phyloP scores from a whole-genome alignment of 257 asterid species.

The Solanum sitiens region DNA sequence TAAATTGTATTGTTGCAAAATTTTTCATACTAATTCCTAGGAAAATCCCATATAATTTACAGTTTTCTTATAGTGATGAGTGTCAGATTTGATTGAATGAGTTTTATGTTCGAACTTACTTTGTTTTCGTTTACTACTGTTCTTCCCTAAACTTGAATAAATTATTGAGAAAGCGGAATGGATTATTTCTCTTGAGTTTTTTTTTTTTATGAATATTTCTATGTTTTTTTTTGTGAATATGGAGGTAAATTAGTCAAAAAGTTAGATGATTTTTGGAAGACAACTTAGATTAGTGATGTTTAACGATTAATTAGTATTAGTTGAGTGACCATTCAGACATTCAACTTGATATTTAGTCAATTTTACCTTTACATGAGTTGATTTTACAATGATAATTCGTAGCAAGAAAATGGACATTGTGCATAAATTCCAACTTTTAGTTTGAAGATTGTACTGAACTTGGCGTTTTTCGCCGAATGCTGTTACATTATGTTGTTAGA shows the following conservation, averaged over 20 bases:
- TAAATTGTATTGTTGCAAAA: neutral
- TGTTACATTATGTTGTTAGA: neutral
- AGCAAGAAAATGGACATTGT: neutral
- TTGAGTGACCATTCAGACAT: neutral
- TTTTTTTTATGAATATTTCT: neutral
- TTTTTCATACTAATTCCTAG: too few relatives aligned
- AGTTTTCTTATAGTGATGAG: too few relatives aligned
- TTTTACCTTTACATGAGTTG: neutral
- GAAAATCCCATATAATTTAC: too few relatives aligned
- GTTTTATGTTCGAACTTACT: neutral
- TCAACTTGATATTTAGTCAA: neutral
- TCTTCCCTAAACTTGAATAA: neutral
- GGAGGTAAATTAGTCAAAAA: neutral
- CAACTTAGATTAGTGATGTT: neutral
- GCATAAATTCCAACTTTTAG: neutral
- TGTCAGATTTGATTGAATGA: too few relatives aligned
- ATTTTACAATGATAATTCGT: neutral
- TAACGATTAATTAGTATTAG: neutral
- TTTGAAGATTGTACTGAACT: neutral
- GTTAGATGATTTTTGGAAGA: neutral
- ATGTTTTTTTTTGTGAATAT: neutral
- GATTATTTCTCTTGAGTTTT: neutral
- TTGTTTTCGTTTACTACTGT: neutral
- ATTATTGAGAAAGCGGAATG: neutral
- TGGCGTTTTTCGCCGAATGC: neutral